Percentiles rank a stretch among this genome's conserved stretches.
Conservation (phyloP, 2,329 filamentous ascomycete genomes). For the Diplodia corticola region DNA sequence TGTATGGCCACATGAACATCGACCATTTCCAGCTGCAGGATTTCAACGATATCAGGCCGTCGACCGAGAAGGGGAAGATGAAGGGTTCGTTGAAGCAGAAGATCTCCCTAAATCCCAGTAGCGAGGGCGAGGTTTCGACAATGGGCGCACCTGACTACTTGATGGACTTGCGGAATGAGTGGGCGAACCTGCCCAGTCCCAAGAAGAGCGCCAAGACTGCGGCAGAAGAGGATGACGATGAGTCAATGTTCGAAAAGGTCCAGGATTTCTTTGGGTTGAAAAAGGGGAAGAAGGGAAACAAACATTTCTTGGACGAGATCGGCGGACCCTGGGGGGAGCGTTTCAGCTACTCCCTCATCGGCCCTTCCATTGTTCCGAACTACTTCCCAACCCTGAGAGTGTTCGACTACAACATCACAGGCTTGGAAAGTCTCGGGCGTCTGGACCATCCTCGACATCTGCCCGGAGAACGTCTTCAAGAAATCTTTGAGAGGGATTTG, state of each 20-base stretch:
- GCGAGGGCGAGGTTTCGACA: constrained; percentile 61
- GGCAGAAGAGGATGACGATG: constrained; percentile 12
- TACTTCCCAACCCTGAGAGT: constrained; percentile 88
- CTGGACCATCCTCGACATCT: constrained; percentile 24
- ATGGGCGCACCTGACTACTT: constrained; percentile 78
- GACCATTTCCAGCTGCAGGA: constrained; percentile 96
- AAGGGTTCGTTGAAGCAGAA: constrained; percentile 25
- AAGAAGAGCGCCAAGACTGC: constrained; percentile 20
- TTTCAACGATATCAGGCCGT: constrained; percentile 70
- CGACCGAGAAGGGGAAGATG: constrained; percentile 48
- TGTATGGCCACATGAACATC: constrained; percentile 98
- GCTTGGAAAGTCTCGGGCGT: constrained; percentile 55
- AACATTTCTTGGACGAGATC: constrained; percentile 65
- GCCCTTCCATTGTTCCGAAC: constrained; percentile 87
- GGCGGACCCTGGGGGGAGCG: constrained; percentile 82
- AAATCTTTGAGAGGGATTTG: constrained; percentile 3
- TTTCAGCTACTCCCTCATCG: constrained; percentile 77
- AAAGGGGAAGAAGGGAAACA: constrained; percentile 47
- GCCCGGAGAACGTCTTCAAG: constrained; percentile 36
- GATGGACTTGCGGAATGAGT: constrained; percentile 71
- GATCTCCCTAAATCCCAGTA: constrained; percentile 29
- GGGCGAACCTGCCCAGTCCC: constrained; percentile 71
- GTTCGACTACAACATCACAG: constrained; percentile 89
- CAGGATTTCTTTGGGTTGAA: constrained; percentile 21
- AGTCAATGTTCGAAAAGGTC: constrained; percentile 21